A percentile compares a stretch with the other conserved stretches of the same genome.
These are phyloP conservation scores for Setaria viridis DNA, from an alignment of 202 grass and related monocot genomes.

Conservation along the genomic window DNA sequence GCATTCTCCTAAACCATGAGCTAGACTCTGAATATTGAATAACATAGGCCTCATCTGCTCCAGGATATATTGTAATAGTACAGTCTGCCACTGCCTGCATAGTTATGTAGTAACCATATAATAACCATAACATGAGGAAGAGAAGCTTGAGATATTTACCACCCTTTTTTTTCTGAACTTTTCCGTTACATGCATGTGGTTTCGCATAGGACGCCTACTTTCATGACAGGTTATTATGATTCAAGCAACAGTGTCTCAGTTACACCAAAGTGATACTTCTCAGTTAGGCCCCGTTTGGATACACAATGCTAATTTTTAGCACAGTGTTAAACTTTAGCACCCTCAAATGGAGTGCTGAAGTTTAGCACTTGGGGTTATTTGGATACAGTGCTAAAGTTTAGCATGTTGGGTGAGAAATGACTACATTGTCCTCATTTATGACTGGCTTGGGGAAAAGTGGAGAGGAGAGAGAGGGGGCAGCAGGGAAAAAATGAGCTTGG, in stretches of 20 bases:
- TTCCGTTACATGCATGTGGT: neutral
- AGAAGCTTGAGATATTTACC: neutral
- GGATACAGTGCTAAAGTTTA: too few relatives aligned
- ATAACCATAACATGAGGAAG: neutral
- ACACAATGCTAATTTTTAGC: too few relatives aligned
- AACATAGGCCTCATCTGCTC: neutral
- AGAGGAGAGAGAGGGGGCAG: too few relatives aligned
- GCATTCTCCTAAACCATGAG: neutral
- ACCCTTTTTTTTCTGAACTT: neutral
- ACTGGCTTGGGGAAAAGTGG: too few relatives aligned
- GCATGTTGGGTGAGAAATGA: too few relatives aligned
- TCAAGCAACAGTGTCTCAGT: neutral
- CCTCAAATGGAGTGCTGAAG: too few relatives aligned
- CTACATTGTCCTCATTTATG: too few relatives aligned
- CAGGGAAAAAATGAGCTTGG: too few relatives aligned
- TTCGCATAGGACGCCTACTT: neutral
- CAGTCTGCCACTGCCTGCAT: neutral
- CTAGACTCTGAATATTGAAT: neutral
- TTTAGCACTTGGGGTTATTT: too few relatives aligned
- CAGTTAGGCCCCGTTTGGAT: neutral
- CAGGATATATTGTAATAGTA: neutral
- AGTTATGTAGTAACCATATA: neutral
- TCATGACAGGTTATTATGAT: neutral
- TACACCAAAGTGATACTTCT: neutral
- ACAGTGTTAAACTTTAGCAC: too few relatives aligned